A percentile compares a stretch with the other conserved stretches of the same genome.
Conservation (phyloP, 805 yeast genomes). For the Candida sphagnicola region DNA sequence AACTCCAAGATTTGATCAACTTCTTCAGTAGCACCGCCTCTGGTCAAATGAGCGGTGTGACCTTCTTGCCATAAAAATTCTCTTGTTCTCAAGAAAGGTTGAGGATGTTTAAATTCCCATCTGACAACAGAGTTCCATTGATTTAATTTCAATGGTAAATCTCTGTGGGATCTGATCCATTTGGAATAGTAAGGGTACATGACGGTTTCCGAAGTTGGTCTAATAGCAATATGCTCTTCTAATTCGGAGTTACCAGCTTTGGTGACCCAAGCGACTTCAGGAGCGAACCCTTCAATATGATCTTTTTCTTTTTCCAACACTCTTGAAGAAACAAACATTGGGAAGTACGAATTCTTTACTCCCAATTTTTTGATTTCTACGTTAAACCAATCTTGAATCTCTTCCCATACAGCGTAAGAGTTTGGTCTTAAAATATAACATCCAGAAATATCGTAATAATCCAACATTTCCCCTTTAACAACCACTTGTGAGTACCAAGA, state of each 20-base stretch:
- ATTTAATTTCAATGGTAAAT: conserved; percentile 90
- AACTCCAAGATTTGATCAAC: conserved; percentile 81
- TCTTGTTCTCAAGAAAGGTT: conserved; percentile 97
- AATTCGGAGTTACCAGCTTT: conserved; percentile 90
- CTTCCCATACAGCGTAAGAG: conserved; percentile 93
- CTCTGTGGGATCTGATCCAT: conserved; percentile 98
- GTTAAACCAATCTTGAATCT: conserved; percentile 86
- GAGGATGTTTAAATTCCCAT: conserved; percentile 99
- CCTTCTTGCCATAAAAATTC: conserved; percentile 99
- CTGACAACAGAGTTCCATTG: conserved; percentile 99
- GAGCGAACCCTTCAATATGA: conserved; percentile 98
- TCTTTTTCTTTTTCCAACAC: conserved; percentile 97
- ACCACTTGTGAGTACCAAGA: conserved; percentile 97
- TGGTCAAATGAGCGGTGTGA: conserved; percentile 92
- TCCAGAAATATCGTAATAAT: conserved; percentile 97
- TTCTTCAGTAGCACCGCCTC: conserved; percentile 76
- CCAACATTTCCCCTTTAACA: conserved; percentile 97
- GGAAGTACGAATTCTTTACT: conserved; percentile 94
- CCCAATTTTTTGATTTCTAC: conserved; percentile 77
- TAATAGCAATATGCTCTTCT: conserved; percentile 97
- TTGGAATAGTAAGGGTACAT: conserved; percentile 99
- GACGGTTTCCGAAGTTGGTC: conserved; percentile 99
- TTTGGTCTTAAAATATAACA: conserved; percentile 97
- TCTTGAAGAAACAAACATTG: conserved; percentile 92
- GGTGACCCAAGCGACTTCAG: conserved; percentile 99